Percentiles rank a stretch among this genome's conserved stretches.
phyloP scores from a whole-genome alignment of 805 yeast species.

The baker's yeast (Saccharomyces cerevisiae) region DNA sequence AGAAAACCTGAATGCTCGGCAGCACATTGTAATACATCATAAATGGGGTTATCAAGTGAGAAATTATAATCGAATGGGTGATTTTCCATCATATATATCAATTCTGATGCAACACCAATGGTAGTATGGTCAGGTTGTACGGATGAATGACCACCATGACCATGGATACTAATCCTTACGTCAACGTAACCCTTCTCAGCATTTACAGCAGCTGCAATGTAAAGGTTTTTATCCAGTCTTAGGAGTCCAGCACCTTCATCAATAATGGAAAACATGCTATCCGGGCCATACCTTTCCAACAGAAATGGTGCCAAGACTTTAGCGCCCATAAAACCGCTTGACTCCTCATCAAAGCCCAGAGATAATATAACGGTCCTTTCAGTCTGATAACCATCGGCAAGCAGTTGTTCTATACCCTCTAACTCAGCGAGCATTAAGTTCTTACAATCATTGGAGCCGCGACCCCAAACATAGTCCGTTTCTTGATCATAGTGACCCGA shows the following conservation, averaged over 20 bases:
- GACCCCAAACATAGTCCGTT: constrained; percentile 39
- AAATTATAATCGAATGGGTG: constrained; percentile 40
- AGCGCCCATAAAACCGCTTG: constrained; percentile 59
- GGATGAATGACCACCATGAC: constrained; percentile 55
- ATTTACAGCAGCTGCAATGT: constrained; percentile 42
- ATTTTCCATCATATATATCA: constrained; percentile 46
- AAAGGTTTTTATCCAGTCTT: constrained; percentile 33
- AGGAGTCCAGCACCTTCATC: constrained; percentile 54
- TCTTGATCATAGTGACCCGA: constrained; percentile 42
- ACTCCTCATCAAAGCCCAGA: constrained; percentile 73
- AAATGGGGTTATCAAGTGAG: constrained; percentile 48
- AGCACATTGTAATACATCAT: constrained; percentile 49
- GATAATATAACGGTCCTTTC: constrained; percentile 52
- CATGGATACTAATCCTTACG: constrained; percentile 25
- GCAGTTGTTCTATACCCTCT: constrained; percentile 48
- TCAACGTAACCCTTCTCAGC: constrained; percentile 54
- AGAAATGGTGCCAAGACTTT: constrained; percentile 37
- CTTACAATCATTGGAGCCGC: constrained; percentile 72
- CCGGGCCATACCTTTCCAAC: constrained; percentile 45
- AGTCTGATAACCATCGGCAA: constrained; percentile 41
- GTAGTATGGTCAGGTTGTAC: constrained; percentile 61
- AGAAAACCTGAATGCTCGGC: constrained; percentile 35
- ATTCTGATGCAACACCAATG: constrained; percentile 58
- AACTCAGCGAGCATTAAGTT: constrained; percentile 53
- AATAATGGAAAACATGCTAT: constrained; percentile 51